phyloP scores from a whole-genome alignment of 352 stramenopile genomes.

The Globisporangium echinulatum region DNA sequence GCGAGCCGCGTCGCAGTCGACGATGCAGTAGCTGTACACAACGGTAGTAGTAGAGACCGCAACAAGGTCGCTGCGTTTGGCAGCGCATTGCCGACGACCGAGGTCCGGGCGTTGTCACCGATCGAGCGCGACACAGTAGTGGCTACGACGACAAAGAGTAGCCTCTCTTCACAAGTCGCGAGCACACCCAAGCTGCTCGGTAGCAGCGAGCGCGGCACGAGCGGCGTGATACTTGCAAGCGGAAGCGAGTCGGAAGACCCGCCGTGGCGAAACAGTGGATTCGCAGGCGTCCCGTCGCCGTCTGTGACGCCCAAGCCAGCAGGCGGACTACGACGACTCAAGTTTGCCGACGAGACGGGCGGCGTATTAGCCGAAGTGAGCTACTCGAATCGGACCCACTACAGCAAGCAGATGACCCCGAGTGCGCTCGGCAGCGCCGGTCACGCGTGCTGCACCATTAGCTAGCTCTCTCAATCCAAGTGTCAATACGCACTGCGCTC shows the following conservation, averaged over 20 bases:
- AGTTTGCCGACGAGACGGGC: constrained; percentile 63
- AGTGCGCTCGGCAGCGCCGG: constrained; percentile 21
- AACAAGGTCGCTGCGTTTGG: neutral
- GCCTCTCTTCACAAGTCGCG: neutral
- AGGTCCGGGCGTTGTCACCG: neutral
- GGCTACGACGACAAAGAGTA: neutral
- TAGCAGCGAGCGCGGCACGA: neutral
- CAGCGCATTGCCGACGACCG: neutral
- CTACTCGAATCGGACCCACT: constrained; percentile 71
- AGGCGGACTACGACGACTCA: constrained; percentile 23
- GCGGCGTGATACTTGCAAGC: neutral
- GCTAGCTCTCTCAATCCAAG: constrained; percentile 9
- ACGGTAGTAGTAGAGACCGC: neutral
- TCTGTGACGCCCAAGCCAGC: neutral
- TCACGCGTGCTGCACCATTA: constrained; percentile 42
- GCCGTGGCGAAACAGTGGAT: neutral
- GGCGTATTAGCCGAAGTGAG: constrained; percentile 51
- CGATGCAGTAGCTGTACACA: neutral
- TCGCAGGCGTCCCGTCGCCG: neutral
- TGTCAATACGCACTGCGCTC: neutral
- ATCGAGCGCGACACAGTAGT: neutral
- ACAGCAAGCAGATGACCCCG: constrained; percentile 60
- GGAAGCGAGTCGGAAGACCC: constrained; percentile 8
- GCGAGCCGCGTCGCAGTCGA: constrained; percentile 3
- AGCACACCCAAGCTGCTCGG: neutral